A percentile compares a stretch with the other conserved stretches of the same genome.
phyloP scores from a whole-genome alignment of 116 monocot species.

The Posidonia oceanica region DNA sequence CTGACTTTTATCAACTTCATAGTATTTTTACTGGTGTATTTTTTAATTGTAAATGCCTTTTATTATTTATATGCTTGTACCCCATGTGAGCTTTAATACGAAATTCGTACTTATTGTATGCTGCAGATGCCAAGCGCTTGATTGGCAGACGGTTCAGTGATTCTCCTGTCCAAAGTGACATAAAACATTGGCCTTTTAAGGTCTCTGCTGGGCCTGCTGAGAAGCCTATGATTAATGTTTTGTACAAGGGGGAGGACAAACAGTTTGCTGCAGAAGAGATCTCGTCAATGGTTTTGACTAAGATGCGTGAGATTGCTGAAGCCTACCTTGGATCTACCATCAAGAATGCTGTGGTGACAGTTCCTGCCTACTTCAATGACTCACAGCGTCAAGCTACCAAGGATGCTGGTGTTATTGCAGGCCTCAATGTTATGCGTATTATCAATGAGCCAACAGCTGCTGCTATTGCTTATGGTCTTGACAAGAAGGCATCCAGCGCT shows the following conservation, averaged over 20 bases:
- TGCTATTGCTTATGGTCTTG: constrained; percentile 46
- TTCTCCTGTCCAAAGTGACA: constrained; percentile 2
- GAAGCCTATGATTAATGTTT: constrained; percentile 13
- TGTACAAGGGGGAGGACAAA: constrained; percentile 17
- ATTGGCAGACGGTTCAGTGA: constrained; percentile 14
- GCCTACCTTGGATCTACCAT: constrained; percentile 12
- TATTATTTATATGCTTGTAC: too few relatives aligned
- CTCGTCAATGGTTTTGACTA: constrained; percentile 16
- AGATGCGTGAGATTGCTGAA: constrained; percentile 20
- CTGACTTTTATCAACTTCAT: too few relatives aligned
- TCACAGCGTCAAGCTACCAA: constrained; percentile 33
- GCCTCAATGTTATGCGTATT: constrained; percentile 55
- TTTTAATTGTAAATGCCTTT: too few relatives aligned
- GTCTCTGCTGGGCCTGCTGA: constrained; percentile 9
- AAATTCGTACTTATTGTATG: neutral
- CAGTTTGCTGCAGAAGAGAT: constrained; percentile 17
- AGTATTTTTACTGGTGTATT: too few relatives aligned
- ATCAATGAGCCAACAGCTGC: constrained; percentile 55
- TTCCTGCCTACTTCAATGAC: constrained; percentile 23
- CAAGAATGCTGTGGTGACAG: constrained; percentile 22
- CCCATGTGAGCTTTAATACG: too few relatives aligned
- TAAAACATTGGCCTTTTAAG: constrained; percentile 16
- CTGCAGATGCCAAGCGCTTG: constrained; percentile 13
- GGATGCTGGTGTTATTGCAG: constrained; percentile 57
- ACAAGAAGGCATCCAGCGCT: constrained; percentile 23